phyloP scores from a whole-genome alignment of 2,329 filamentous ascomycete genomes.

The Penicillium sumatraense region DNA sequence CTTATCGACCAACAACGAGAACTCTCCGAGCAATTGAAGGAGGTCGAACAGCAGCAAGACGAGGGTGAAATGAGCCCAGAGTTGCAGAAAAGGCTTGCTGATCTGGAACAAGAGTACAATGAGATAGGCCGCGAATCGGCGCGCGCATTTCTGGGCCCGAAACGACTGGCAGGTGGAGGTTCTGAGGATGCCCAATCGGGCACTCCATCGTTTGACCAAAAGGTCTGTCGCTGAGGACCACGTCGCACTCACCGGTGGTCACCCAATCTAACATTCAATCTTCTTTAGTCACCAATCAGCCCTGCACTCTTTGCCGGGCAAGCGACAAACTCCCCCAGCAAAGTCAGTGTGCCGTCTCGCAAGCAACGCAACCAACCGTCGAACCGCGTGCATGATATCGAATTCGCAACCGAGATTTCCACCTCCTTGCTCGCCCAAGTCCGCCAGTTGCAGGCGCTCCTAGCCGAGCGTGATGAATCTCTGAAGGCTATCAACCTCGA shows the following conservation, averaged over 20 bases:
- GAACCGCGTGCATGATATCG: conserved; percentile 90
- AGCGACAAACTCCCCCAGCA: conserved; percentile 83
- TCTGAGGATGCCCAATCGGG: conserved; percentile 58
- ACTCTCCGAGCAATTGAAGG: conserved; percentile 77
- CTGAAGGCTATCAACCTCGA: conserved; percentile 76
- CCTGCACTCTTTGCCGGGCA: conserved; percentile 82
- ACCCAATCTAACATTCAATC: conserved; percentile 7
- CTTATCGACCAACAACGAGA: conserved; percentile 86
- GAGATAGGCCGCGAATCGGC: conserved; percentile 90
- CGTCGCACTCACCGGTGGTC: not conserved
- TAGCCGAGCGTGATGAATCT: conserved; percentile 86
- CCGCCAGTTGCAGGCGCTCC: conserved; percentile 80
- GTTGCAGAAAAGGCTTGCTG: conserved; percentile 77
- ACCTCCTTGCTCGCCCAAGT: conserved; percentile 94
- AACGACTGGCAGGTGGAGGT: conserved; percentile 74
- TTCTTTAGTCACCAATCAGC: conserved; percentile 68
- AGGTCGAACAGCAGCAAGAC: conserved; percentile 77
- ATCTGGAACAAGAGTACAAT: conserved; percentile 93
- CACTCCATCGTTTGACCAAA: conserved; percentile 52
- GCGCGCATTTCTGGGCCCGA: conserved; percentile 83
- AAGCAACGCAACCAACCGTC: conserved; percentile 89
- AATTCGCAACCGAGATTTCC: conserved; percentile 97
- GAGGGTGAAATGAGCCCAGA: conserved; percentile 82
- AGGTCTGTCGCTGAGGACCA: conserved; percentile 39
- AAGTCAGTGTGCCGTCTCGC: conserved; percentile 82